Percentiles rank a stretch among this genome's conserved stretches.
Conservation (phyloP, 1,284 basidiomycete species). For the Golubevia sp. region DNA sequence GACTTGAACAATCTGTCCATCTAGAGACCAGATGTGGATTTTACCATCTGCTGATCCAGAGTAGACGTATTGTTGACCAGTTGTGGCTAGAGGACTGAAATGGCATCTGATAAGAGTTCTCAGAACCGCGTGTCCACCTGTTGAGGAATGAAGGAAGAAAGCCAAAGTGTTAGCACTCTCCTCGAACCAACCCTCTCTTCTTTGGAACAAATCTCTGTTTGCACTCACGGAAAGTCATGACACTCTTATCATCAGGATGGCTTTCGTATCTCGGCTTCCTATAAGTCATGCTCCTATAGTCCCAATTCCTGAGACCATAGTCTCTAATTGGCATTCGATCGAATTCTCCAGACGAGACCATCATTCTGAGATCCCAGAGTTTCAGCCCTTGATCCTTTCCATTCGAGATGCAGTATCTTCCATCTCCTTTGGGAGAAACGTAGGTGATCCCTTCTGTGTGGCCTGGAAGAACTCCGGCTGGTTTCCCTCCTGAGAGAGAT, state of each 20-base stretch:
- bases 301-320: conserved; percentile 74
- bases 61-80: conserved; percentile 90
- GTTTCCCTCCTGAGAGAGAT: conserved; percentile 75
- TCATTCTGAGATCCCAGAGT: conserved; percentile 92
- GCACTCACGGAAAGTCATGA: conserved; percentile 96
- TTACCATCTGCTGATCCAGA: conserved; percentile 77
- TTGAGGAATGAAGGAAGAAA: too few relatives aligned
- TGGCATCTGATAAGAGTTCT: conserved; percentile 93
- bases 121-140: conserved; percentile 89
- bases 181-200: too few relatives aligned
- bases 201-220: too few relatives aligned
- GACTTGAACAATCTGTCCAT: conserved; percentile 80
- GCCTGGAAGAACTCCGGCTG: conserved; percentile 88
- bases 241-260: conserved; percentile 83
- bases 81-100: conserved; percentile 89
- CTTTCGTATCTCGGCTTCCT: conserved; percentile 66
- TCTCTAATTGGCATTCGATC: conserved; percentile 63
- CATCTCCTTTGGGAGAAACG: conserved; percentile 70
- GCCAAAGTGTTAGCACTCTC: too few relatives aligned
- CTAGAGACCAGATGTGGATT: conserved; percentile 86
- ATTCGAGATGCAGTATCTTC: conserved; percentile 93
- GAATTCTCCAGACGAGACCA: conserved; percentile 77
- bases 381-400: conserved; percentile 93
- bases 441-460: conserved; percentile 75
- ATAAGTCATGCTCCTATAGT: conserved; percentile 72